Base-by-base conservation (phyloP, 768 basidiomycete species). In the Leucocoprinus sp. region DNA sequence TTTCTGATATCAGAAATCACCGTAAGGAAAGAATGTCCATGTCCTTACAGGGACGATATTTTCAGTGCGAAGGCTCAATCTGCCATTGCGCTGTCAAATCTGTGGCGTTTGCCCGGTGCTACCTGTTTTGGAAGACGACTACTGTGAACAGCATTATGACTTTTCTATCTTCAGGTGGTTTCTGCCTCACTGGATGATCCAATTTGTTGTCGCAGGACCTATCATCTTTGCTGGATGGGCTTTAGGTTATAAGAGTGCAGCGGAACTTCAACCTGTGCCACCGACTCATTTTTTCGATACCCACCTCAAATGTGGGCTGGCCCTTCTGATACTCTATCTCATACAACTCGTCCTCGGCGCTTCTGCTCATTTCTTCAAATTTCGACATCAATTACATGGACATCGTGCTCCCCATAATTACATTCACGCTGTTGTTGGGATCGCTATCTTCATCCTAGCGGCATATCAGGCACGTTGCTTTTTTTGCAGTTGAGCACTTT, bases 281-380 rank as follows among this genome's bases (percentile, higher is more conserved):
- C 31, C 31, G 11, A 31, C 31, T 31, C 31, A 31, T 34, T 67
- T 69, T 37, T 52, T 59, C 37, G 72, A 76, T 52, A 60, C 67
- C 3, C 80, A 70, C 54, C 62, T 79, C 67, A 69, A 66, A 57
- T 64, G 70, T 29, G 80, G 80, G 11, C 56, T 76, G 33, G 66
- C 68, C 6, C 64, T 82, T 37, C 62, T 81, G 34, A 62, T 74
- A 36, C 60, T 84, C 7, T 82, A 82, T 57, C 43, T 74, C 44
- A 47, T 63, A 5, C 80, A 82, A 57, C 38, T 75, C 27, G 3
- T 63, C 2, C 50, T 78, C 21, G 80, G 81, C 17, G 45, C 58
- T 1, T 40, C 75, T 57, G 71, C 78, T 36, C 80, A 84, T 58
- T 74, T 57, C 41, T 49, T 74, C 60, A 82, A 82, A 55, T 54